Evolutionary conservation across 768 basidiomycete genomes (phyloP).

Genomic region (Boletus subcaerulescens): DNA sequence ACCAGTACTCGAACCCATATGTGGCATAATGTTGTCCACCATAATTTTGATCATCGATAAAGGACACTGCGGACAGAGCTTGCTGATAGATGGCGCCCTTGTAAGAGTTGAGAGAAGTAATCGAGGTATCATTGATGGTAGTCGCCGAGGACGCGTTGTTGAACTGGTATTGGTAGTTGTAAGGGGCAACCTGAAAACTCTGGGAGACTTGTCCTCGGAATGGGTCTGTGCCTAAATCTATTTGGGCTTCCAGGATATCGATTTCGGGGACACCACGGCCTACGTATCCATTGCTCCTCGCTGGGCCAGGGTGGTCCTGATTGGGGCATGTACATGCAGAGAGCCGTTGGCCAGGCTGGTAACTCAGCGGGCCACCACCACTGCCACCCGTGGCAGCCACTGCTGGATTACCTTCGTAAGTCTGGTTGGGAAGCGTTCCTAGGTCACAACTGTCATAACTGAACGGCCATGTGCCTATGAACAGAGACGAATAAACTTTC

Average conservation of each 20-base stretch:
- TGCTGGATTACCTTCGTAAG: constrained; percentile 55
- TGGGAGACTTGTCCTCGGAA: constrained; percentile 73
- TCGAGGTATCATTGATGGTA: constrained; percentile 46
- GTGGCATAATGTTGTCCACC: constrained; percentile 50
- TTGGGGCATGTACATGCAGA: constrained; percentile 87
- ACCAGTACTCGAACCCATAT: constrained; percentile 82
- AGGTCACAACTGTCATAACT: constrained; percentile 82
- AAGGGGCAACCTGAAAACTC: constrained; percentile 78
- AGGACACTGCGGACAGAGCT: constrained; percentile 64
- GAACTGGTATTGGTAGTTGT: constrained; percentile 65
- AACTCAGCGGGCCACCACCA: constrained; percentile 60
- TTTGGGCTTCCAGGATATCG: constrained; percentile 85
- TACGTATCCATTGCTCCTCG: constrained; percentile 36
- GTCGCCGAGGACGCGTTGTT: constrained; percentile 50
- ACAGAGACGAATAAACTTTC: constrained; percentile 2
- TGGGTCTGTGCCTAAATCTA: constrained; percentile 44
- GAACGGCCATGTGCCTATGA: constrained; percentile 65
- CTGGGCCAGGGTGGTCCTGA: constrained; percentile 86
- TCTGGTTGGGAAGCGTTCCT: constrained; percentile 85
- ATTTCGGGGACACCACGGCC: constrained; percentile 89
- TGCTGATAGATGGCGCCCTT: constrained; percentile 72
- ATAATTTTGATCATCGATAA: constrained; percentile 55
- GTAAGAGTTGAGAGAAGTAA: constrained; percentile 63
- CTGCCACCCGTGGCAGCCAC: constrained; percentile 52
- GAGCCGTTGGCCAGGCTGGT: constrained; percentile 80